These are phyloP conservation scores for Colletotrichum sp. DNA, from an alignment of 2,329 filamentous ascomycete genomes.

Conservation along the genomic window DNA sequence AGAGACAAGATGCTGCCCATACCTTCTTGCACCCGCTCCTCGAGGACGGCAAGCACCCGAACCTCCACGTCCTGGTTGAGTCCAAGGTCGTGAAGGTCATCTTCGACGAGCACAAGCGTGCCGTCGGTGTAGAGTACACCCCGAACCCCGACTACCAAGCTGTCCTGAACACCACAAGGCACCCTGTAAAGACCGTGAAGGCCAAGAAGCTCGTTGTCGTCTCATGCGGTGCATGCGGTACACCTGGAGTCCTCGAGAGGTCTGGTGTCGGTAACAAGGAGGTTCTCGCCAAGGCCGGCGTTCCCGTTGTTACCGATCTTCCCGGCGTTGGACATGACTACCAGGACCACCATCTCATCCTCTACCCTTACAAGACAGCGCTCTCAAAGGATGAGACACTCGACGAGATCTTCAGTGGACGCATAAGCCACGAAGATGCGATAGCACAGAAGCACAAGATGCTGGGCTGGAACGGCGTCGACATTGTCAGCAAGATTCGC, in stretches of 20 bases:
- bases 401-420: conserved; percentile 30
- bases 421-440: conserved; percentile 22
- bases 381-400: conserved; percentile 49
- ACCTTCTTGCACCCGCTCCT: conserved; percentile 33
- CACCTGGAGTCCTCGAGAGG: conserved; percentile 53
- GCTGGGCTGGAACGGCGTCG: conserved; percentile 60
- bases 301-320: conserved; percentile 23
- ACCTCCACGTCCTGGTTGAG: conserved; percentile 36
- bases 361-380: conserved; percentile 54
- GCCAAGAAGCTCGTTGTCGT: conserved; percentile 54
- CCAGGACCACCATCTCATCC: conserved; percentile 57
- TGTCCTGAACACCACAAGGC: conserved; percentile 10
- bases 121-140: conserved; percentile 64
- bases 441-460: conserved; percentile 31
- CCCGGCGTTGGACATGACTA: conserved; percentile 31
- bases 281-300: conserved; percentile 22
- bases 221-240: conserved; percentile 46
- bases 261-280: conserved; percentile 52
- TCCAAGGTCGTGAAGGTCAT: conserved; percentile 36
- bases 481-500: conserved; percentile 57
- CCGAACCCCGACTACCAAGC: conserved; percentile 38
- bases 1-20: conserved; percentile 37
- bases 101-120: conserved; percentile 53
- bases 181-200: conserved; percentile 17
- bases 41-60: conserved; percentile 29